phyloP scores from a whole-genome alignment of 805 yeast genomes.

The Saccharomyces mikatae region DNA sequence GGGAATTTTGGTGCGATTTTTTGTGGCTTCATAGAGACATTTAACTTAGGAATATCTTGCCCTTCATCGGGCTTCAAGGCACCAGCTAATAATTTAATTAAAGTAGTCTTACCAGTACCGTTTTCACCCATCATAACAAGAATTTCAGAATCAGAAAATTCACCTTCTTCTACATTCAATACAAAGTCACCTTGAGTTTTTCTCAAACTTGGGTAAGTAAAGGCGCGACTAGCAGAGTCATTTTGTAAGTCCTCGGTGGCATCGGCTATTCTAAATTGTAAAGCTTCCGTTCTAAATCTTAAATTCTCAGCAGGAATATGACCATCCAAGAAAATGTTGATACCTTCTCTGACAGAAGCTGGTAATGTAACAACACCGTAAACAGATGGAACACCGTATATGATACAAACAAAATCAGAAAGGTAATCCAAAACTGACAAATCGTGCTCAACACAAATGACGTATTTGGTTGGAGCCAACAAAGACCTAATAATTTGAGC shows the following conservation, averaged over 20 bases:
- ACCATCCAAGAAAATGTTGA: slow-evolving; percentile 96
- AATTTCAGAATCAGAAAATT: slow-evolving; percentile 91
- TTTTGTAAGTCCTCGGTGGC: slow-evolving; percentile 68
- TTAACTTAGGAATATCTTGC: slow-evolving; percentile 76
- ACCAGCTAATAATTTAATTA: slow-evolving; percentile 93
- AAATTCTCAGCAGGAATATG: slow-evolving; percentile 93
- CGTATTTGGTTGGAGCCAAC: slow-evolving; percentile 67
- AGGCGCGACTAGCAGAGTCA: slow-evolving; percentile 67
- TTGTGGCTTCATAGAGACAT: slow-evolving; percentile 97
- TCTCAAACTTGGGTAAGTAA: slow-evolving; percentile 69
- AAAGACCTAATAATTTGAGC: slow-evolving; percentile 89
- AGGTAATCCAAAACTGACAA: slow-evolving; percentile 93
- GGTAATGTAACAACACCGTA: slow-evolving; percentile 98
- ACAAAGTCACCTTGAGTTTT: slow-evolving; percentile 97
- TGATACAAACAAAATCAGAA: slow-evolving; percentile 92
- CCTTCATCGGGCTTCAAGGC: slow-evolving; percentile 81
- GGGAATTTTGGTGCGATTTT: slow-evolving; percentile 97
- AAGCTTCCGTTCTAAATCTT: slow-evolving; percentile 92
- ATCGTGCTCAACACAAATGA: slow-evolving; percentile 98
- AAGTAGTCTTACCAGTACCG: slow-evolving; percentile 98
- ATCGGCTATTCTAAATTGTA: slow-evolving; percentile 88
- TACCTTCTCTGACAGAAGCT: slow-evolving; percentile 96
- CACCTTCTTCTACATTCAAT: slow-evolving; percentile 74
- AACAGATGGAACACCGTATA: slow-evolving; percentile 96
- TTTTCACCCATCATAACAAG: slow-evolving; percentile 99